Percentiles rank a stretch among this genome's conserved stretches.
These are phyloP conservation scores for Tetraselmis striata DNA, from an alignment of 139 green algal species.

Conservation along the genomic window DNA sequence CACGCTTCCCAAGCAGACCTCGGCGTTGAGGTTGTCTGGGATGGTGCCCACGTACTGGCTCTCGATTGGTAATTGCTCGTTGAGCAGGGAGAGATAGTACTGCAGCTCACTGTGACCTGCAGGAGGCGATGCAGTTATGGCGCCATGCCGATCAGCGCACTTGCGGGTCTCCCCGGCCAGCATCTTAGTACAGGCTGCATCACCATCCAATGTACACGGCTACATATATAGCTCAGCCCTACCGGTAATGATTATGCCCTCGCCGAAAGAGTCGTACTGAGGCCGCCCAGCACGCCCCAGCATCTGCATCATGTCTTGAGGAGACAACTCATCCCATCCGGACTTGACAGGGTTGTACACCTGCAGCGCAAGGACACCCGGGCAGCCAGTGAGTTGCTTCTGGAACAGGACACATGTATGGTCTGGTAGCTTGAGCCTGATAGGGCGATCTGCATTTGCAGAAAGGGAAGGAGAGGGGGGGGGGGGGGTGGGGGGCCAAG, in stretches of 20 bases:
- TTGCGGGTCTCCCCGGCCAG: neutral
- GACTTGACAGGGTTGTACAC: slow-evolving; percentile 93
- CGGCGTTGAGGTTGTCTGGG: slow-evolving; percentile 92
- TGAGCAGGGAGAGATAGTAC: slow-evolving; percentile 97
- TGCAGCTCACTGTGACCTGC: slow-evolving; percentile 83
- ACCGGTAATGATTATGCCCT: slow-evolving; percentile 94
- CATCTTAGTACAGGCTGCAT: neutral
- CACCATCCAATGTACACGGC: neutral
- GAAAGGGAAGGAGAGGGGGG: too few species aligned
- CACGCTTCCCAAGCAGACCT: slow-evolving; percentile 87
- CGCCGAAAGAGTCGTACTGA: slow-evolving; percentile 92
- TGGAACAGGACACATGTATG: neutral
- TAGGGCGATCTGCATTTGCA: too few species aligned
- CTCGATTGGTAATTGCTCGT: slow-evolving; percentile 97
- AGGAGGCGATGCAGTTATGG: too few species aligned
- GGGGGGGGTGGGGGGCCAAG: too few species aligned
- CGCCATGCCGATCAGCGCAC: neutral
- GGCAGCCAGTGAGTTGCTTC: too few species aligned
- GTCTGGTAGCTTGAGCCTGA: too few species aligned
- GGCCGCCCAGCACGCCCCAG: slow-evolving; percentile 90
- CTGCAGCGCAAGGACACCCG: too few species aligned
- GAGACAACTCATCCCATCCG: slow-evolving; percentile 84
- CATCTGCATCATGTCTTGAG: slow-evolving; percentile 99
- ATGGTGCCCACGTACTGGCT: slow-evolving; percentile 82
- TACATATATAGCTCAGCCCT: neutral